Percentiles rank a stretch among this genome's conserved stretches.
These are phyloP conservation scores for Shiraia bambusicola DNA, from an alignment of 2,329 filamentous ascomycete species.

Conservation along the genomic window DNA sequence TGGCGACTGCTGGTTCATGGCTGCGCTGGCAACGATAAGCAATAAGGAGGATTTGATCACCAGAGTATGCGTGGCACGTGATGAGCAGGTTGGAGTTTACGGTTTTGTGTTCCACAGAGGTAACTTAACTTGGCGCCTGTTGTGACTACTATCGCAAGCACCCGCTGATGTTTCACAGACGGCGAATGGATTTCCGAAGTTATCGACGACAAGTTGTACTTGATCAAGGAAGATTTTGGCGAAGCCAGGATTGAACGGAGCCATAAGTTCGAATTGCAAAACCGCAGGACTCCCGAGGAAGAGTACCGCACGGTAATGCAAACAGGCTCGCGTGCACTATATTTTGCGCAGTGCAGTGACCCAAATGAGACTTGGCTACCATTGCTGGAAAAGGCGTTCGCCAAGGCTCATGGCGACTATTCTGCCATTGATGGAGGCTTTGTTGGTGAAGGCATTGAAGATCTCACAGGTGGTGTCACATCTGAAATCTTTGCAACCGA, in stretches of 20 bases:
- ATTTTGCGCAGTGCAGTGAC: slow-evolving; percentile 74
- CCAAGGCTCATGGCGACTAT: slow-evolving; percentile 82
- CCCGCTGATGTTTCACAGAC: slow-evolving; percentile 51
- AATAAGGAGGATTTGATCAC: slow-evolving; percentile 73
- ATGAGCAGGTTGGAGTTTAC: slow-evolving; percentile 76
- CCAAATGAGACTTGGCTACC: slow-evolving; percentile 83
- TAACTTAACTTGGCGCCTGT: slow-evolving; percentile 29
- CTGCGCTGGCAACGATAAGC: slow-evolving; percentile 73
- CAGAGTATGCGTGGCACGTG: slow-evolving; percentile 69
- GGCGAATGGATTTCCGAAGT: slow-evolving; percentile 92
- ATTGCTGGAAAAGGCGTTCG: slow-evolving; percentile 78
- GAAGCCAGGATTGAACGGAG: slow-evolving; percentile 71
- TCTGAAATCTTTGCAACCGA: slow-evolving; percentile 68
- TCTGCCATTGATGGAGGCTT: slow-evolving; percentile 73
- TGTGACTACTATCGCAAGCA: slow-evolving; percentile 5
- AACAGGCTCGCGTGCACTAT: slow-evolving; percentile 73
- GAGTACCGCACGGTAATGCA: slow-evolving; percentile 70
- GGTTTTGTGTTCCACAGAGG: slow-evolving; percentile 80
- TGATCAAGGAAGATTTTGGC: slow-evolving; percentile 80
- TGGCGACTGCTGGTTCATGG: slow-evolving; percentile 86
- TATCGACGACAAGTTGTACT: slow-evolving; percentile 85
- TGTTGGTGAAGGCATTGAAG: slow-evolving; percentile 63
- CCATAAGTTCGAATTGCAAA: slow-evolving; percentile 69
- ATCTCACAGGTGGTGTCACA: slow-evolving; percentile 67
- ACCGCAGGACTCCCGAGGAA: slow-evolving; percentile 70